These are phyloP conservation scores for Cyberlindnera bimundalis DNA, from an alignment of 805 yeast species.

Conservation along the genomic window DNA sequence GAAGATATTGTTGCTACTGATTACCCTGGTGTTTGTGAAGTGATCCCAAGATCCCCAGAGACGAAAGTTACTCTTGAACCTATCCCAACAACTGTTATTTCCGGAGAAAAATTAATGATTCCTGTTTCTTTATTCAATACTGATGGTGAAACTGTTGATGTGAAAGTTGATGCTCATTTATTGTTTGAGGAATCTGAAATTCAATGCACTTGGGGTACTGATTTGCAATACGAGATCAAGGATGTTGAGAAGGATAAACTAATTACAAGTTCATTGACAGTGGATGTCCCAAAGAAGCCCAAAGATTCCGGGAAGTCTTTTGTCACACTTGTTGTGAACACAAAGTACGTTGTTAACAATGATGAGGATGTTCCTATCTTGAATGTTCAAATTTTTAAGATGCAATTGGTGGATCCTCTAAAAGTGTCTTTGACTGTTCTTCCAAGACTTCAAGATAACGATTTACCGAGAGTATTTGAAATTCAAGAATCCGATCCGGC, in stretches of 20 bases:
- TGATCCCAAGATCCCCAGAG: slow-evolving; percentile 40
- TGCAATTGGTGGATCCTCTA: slow-evolving; percentile 33
- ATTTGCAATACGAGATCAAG: slow-evolving; percentile 7
- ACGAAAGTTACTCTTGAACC: slow-evolving; percentile 26
- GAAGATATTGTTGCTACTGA: slow-evolving; percentile 15
- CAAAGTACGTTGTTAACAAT: slow-evolving; percentile 28
- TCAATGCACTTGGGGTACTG: slow-evolving; percentile 4
- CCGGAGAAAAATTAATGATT: slow-evolving; percentile 31
- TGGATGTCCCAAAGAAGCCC: slow-evolving; percentile 13
- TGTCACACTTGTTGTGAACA: slow-evolving; percentile 18
- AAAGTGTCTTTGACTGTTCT: slow-evolving; percentile 28
- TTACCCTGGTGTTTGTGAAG: slow-evolving; percentile 26
- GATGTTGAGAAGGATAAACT: slow-evolving; percentile 7
- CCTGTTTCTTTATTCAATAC: slow-evolving; percentile 28
- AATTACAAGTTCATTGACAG: not conserved
- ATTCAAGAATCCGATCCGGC: slow-evolving; percentile 17
- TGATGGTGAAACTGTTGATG: slow-evolving; percentile 32
- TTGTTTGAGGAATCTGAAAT: slow-evolving; percentile 6
- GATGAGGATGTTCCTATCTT: slow-evolving; percentile 31
- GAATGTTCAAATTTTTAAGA: slow-evolving; percentile 20
- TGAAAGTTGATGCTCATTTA: slow-evolving; percentile 23
- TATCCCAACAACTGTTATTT: slow-evolving; percentile 26
- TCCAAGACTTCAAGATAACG: slow-evolving; percentile 30
- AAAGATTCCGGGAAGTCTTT: not conserved
- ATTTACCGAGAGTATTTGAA: slow-evolving; percentile 30